Conservation (phyloP, 441 rosid genomes). For the Adansonia rubrostipa region DNA sequence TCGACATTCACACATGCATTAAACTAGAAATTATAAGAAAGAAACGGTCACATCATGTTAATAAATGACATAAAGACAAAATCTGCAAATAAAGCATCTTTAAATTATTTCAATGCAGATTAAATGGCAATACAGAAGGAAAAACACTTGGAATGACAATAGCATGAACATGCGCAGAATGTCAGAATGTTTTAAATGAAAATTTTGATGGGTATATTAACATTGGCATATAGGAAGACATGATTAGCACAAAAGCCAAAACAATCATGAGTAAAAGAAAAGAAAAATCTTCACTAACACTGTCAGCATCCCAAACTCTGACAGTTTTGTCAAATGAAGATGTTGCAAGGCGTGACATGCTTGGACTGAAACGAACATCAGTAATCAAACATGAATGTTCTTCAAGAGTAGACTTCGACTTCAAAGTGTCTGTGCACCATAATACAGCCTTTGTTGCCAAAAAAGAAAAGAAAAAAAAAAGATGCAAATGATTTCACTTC, state of each 20-base stretch:
- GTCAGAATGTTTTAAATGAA: neutral
- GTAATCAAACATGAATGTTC: conserved; percentile 80
- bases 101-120: neutral
- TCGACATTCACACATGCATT: neutral
- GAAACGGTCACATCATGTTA: neutral
- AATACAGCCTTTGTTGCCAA: conserved; percentile 69
- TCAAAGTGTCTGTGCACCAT: conserved; percentile 71
- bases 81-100: neutral
- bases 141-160: neutral
- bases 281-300: conserved; percentile 49
- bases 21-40: neutral
- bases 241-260: neutral
- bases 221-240: neutral
- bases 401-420: conserved; percentile 72
- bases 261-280: conserved; percentile 20
- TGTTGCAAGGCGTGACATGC: conserved; percentile 87
- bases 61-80: neutral
- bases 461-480: neutral
- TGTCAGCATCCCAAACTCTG: conserved; percentile 94
- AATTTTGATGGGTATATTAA: neutral
- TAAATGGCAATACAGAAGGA: neutral
- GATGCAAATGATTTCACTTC: conserved; percentile 5
- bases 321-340: conserved; percentile 94
- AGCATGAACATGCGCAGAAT: neutral
- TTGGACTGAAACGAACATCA: conserved; percentile 91